phyloP scores from a whole-genome alignment of 495 filamentous ascomycete species.

The Sordaria brevicollis region DNA sequence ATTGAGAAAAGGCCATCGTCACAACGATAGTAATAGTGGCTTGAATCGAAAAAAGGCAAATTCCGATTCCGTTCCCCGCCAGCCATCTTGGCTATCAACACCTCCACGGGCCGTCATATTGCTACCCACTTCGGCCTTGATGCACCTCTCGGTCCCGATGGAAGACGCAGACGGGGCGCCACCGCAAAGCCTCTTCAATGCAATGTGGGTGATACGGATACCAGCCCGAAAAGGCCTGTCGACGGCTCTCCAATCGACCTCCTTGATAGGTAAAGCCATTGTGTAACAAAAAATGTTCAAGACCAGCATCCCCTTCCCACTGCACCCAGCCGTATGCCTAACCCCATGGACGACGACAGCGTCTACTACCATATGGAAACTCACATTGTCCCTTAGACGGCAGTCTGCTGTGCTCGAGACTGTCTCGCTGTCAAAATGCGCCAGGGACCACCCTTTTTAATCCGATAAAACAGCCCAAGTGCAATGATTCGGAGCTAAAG shows the following conservation, averaged over 20 bases:
- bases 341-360: background rate
- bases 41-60: background rate
- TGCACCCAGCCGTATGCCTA: background rate
- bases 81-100: background rate
- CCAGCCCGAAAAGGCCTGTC: background rate
- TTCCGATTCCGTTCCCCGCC: background rate
- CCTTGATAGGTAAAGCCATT: background rate
- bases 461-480: background rate
- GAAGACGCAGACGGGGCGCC: background rate
- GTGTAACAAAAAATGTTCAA: background rate
- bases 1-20: background rate
- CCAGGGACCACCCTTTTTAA: background rate
- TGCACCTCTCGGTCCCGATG: constrained; percentile 6
- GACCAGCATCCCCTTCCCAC: background rate
- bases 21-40: background rate
- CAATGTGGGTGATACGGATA: background rate
- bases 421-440: background rate
- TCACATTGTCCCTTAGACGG: background rate
- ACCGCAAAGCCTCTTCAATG: background rate
- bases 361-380: background rate
- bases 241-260: background rate
- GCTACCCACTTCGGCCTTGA: background rate
- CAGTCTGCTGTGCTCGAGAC: background rate
- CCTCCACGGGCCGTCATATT: background rate
- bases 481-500: background rate